Conservation (phyloP, 2,329 filamentous ascomycete species). For the Penicillium sp. region DNA sequence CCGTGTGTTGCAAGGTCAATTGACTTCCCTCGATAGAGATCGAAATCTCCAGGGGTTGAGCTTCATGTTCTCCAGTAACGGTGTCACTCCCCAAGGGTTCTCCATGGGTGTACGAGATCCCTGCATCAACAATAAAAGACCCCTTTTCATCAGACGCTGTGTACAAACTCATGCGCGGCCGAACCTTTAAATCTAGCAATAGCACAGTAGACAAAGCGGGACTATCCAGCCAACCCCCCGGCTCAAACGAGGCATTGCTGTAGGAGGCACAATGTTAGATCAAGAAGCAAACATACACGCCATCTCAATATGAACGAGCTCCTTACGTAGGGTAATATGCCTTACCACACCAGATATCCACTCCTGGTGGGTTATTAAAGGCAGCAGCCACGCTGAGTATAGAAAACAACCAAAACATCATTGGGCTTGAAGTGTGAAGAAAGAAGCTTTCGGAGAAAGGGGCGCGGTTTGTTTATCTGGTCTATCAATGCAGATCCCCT, state of each 20-base stretch:
- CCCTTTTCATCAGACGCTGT: constrained; percentile 41
- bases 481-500: neutral
- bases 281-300: neutral
- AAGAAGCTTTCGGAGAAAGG: neutral
- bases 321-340: constrained; percentile 44
- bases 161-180: constrained; percentile 52
- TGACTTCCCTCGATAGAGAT: constrained; percentile 23
- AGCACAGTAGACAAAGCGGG: constrained; percentile 38
- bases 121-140: constrained; percentile 47
- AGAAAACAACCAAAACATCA: constrained; percentile 7
- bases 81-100: constrained; percentile 24
- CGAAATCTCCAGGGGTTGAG: constrained; percentile 32
- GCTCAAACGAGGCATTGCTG: constrained; percentile 50
- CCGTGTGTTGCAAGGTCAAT: constrained; percentile 22
- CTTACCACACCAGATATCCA: constrained; percentile 53
- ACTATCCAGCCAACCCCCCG: constrained; percentile 48
- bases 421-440: neutral
- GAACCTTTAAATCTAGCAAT: constrained; percentile 47
- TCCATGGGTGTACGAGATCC: constrained; percentile 42
- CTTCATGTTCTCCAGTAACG: constrained; percentile 10
- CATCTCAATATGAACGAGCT: neutral
- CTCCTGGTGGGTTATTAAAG: constrained; percentile 44
- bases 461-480: constrained; percentile 2
- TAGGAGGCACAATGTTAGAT: neutral
- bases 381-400: constrained; percentile 9